Conservation (phyloP, 2,329 filamentous ascomycete species). For the Pseudocercospora vitis region DNA sequence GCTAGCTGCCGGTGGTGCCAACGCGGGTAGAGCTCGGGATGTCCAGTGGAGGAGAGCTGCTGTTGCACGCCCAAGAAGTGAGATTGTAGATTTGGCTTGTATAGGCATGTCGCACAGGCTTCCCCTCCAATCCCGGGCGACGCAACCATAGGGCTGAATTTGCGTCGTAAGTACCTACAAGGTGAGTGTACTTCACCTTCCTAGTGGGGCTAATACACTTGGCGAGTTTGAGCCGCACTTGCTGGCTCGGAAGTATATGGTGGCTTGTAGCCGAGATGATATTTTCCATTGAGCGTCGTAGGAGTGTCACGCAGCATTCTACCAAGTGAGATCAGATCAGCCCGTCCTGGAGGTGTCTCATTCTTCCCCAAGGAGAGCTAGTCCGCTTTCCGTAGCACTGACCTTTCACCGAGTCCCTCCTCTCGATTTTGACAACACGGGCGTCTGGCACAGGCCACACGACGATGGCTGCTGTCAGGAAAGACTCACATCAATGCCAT, state of each 20-base stretch:
- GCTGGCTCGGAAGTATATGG: conserved; percentile 10
- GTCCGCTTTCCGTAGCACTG: neutral
- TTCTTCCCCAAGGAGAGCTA: too few relatives aligned
- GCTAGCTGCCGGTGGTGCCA: neutral
- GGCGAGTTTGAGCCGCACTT: conserved; percentile 16
- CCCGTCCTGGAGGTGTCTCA: too few relatives aligned
- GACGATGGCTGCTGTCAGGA: conserved; percentile 8
- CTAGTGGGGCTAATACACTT: conserved; percentile 1
- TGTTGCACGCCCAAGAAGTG: neutral
- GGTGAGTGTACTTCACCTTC: conserved; percentile 10
- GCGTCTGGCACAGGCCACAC: neutral
- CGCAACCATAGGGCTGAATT: conserved; percentile 10
- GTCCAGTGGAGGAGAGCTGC: neutral
- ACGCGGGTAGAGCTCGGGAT: conserved; percentile 4
- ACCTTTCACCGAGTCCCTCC: neutral
- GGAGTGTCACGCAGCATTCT: neutral
- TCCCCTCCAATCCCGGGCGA: neutral
- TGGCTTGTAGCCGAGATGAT: conserved; percentile 13
- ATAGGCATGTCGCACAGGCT: conserved; percentile 1
- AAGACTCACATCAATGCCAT: conserved; percentile 18
- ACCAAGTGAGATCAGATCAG: too few relatives aligned
- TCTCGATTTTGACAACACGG: neutral
- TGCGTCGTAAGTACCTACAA: conserved; percentile 10
- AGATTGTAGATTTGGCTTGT: neutral
- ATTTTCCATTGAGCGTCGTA: neutral